These are phyloP conservation scores for Porcisia hertigi DNA, from an alignment of 208 protist genomes.

Conservation along the genomic window DNA sequence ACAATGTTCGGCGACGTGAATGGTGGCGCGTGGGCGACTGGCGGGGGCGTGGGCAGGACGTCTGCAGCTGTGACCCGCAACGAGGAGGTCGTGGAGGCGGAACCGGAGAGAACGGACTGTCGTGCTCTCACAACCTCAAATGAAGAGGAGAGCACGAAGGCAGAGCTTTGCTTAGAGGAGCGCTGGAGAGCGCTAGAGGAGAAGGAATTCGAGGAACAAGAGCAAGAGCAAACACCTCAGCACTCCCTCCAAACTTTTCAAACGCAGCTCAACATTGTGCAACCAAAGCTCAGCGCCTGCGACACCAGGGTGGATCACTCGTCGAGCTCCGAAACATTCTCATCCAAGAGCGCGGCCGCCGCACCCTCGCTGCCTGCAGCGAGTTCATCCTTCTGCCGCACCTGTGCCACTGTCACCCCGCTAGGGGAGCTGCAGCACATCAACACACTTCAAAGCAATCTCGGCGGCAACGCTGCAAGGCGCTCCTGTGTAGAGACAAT, in stretches of 20 bases:
- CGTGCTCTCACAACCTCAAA: neutral
- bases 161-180: neutral
- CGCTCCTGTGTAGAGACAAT: neutral
- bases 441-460: conserved; percentile 18
- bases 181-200: neutral
- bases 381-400: conserved; percentile 21
- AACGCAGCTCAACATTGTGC: neutral
- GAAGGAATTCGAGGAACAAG: conserved; percentile 5
- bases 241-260: neutral
- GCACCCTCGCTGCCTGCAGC: neutral
- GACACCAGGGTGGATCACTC: neutral
- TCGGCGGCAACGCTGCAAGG: neutral
- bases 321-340: neutral
- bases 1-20: conserved; percentile 83
- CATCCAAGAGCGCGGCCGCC: neutral
- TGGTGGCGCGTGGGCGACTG: conserved; percentile 21
- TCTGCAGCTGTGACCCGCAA: neutral
- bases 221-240: neutral
- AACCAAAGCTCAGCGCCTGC: neutral
- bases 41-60: neutral
- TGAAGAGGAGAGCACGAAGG: neutral
- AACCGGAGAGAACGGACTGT: neutral
- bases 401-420: conserved; percentile 21
- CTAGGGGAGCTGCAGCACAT: conserved; percentile 26
- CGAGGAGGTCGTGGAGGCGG: conserved; percentile 5